These are phyloP conservation scores for Colletotrichum sp. DNA, from an alignment of 2,329 filamentous ascomycete genomes.

Conservation along the genomic window DNA sequence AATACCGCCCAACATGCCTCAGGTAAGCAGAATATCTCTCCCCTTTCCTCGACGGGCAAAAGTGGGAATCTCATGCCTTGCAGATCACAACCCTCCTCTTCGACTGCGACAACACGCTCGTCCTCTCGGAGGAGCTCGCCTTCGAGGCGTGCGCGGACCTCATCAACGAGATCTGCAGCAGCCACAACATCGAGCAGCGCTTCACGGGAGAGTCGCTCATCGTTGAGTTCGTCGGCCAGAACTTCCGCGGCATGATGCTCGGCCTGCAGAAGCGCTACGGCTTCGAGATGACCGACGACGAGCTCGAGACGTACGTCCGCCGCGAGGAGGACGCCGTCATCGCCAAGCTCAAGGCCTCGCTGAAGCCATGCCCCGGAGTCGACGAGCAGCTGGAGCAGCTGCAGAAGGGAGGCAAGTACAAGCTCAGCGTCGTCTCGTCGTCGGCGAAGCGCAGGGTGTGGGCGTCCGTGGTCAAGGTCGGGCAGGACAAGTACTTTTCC, in stretches of 20 bases:
- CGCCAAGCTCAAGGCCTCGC: slow-evolving; percentile 73
- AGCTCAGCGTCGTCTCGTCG: slow-evolving; percentile 80
- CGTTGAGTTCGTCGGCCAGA: slow-evolving; percentile 88
- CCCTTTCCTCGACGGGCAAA: background rate
- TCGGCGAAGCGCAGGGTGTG: slow-evolving; percentile 79
- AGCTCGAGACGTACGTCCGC: slow-evolving; percentile 76
- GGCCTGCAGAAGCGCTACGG: slow-evolving; percentile 77
- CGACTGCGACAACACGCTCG: slow-evolving; percentile 90
- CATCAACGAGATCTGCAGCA: slow-evolving; percentile 82
- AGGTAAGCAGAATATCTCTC: slow-evolving; percentile 28
- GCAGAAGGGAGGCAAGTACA: slow-evolving; percentile 65
- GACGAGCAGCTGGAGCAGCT: slow-evolving; percentile 72
- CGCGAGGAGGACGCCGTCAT: slow-evolving; percentile 86
- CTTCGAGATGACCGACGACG: slow-evolving; percentile 71
- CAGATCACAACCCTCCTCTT: slow-evolving; percentile 76
- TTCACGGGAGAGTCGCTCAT: slow-evolving; percentile 84
- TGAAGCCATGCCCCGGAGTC: slow-evolving; percentile 72
- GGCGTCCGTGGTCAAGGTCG: slow-evolving; percentile 80
- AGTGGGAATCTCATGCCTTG: background rate
- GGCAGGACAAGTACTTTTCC: slow-evolving; percentile 82
- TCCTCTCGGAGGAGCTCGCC: slow-evolving; percentile 87
- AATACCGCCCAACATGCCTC: slow-evolving; percentile 35
- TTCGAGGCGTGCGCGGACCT: slow-evolving; percentile 91
- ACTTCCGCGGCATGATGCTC: slow-evolving; percentile 91
- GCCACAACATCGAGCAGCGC: slow-evolving; percentile 64